Base-by-base conservation (phyloP, 768 basidiomycete species). In the Hortiboletus campestris region DNA sequence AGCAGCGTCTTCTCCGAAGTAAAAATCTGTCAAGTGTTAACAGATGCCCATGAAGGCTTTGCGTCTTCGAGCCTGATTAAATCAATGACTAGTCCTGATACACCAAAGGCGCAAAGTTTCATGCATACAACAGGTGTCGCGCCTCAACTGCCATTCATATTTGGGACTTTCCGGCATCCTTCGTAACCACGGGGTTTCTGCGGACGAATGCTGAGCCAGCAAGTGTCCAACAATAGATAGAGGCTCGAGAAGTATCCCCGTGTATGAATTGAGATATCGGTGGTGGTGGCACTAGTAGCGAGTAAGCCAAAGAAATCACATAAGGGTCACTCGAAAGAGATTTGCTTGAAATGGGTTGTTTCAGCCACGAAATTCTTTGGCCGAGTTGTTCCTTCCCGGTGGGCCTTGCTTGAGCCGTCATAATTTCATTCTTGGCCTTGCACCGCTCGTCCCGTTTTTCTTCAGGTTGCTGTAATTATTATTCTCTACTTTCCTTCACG, bases 401-500 rank as follows among this genome's bases (percentile, higher is more conserved):
- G 34, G 14, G 34, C 25, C 2, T 25, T 25, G 34, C 14, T 16
- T 6, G 10, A 39, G 22, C 22, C 40, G 13, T 51, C 39, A 50
- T 48, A 8, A 28, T 35, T 25, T 4, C 48, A 22, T 40, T 38
- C 51, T 46, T 39, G 36, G 22, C 38, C 20, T 17, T 38, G 14
- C 5, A 25, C 38, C 17, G 17, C 46, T 8, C 7, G 14, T 22
- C n/a, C 12, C 13, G 2, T n/a, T 25, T 22, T 20, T 36, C 49
- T 44, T 48, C n/a, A 41, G 14, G 12, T 41, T 11, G 31, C 46
- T 39, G 51, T 63, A 56, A 46, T 53, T 68, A 46, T 53, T 68
- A 66, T 36, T 32, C n/a, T n/a, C 20, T 6, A 14, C 17, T 32
- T 17, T 47, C 17, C 65, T 12, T 16, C 22, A 0, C 40, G 56